Percentiles rank a stretch among this genome's conserved stretches.
phyloP scores from a whole-genome alignment of 2,329 filamentous ascomycete species.

The Pezicula neosporulosa region DNA sequence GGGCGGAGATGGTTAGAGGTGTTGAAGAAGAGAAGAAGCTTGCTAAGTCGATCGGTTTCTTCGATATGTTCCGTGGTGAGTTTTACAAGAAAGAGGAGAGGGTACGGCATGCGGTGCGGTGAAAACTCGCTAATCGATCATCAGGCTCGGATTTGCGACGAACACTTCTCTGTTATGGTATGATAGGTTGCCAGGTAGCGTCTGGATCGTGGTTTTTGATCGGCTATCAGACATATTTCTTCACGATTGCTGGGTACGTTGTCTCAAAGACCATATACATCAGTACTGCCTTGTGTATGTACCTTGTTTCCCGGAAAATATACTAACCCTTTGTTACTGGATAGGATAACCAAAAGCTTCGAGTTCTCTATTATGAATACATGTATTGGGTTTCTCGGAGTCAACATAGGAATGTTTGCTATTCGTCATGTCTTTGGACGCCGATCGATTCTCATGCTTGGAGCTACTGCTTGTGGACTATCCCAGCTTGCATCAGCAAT shows the following conservation, averaged over 20 bases:
- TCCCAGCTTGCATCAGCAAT: slow-evolving; percentile 30
- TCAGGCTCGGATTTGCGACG: slow-evolving; percentile 29
- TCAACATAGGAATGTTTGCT: slow-evolving; percentile 26
- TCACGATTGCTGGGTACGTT: slow-evolving; percentile 23
- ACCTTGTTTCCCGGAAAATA: no score
- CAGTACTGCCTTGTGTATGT: no score
- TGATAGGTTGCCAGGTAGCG: slow-evolving; percentile 7
- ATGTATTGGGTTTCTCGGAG: slow-evolving; percentile 30
- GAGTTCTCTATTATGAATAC: slow-evolving; percentile 31
- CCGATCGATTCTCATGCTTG: slow-evolving; percentile 28
- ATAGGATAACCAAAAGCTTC: slow-evolving; percentile 28
- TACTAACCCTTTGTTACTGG: no score
- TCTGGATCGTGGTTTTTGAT: slow-evolving; percentile 12
- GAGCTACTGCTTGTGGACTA: slow-evolving; percentile 28
- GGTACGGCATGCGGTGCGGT: no score
- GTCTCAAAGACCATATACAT: no score
- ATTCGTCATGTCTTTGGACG: slow-evolving; percentile 27
- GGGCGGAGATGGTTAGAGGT: slow-evolving; percentile 27
- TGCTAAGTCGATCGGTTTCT: slow-evolving; percentile 5
- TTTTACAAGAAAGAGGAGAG: no score
- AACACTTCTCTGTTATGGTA: slow-evolving; percentile 27
- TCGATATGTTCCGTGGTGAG: slow-evolving; percentile 16
- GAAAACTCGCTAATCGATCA: slow-evolving; percentile 9
- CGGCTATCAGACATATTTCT: slow-evolving; percentile 31
- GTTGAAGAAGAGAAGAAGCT: slow-evolving; percentile 27